These are phyloP conservation scores for Lycium barbarum DNA, from an alignment of 257 asterid genomes.

Conservation along the genomic window DNA sequence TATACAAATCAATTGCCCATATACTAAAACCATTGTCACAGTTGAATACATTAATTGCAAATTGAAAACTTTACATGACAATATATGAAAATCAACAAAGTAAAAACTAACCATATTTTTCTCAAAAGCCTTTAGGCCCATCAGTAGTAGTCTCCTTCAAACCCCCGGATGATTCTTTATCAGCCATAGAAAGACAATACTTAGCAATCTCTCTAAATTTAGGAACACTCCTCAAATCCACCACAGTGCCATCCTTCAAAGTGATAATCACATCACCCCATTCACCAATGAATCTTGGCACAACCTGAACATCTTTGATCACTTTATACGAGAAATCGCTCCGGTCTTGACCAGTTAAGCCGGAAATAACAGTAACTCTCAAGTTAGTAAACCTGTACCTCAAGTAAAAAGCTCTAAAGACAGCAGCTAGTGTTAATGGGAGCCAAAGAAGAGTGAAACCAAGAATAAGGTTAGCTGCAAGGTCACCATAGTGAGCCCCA, in stretches of 20 bases:
- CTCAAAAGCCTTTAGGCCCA: slow-evolving; percentile 75
- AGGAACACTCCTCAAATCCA: slow-evolving; percentile 95
- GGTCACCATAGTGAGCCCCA: slow-evolving; percentile 99
- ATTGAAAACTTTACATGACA: neutral
- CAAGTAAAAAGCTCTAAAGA: slow-evolving; percentile 74
- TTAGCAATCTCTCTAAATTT: slow-evolving; percentile 95
- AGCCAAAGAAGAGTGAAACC: slow-evolving; percentile 97
- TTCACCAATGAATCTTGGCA: slow-evolving; percentile 92
- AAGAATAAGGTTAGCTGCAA: slow-evolving; percentile 78
- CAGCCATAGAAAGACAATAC: slow-evolving; percentile 80
- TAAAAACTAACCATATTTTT: neutral
- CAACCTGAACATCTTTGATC: slow-evolving; percentile 88
- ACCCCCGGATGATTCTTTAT: slow-evolving; percentile 44
- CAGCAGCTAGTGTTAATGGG: slow-evolving; percentile 86
- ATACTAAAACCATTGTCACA: neutral
- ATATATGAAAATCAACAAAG: neutral
- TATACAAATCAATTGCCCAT: neutral
- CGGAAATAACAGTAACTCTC: slow-evolving; percentile 90
- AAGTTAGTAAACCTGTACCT: slow-evolving; percentile 83
- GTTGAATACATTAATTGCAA: too few species aligned
- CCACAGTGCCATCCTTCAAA: slow-evolving; percentile 81
- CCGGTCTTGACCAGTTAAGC: slow-evolving; percentile 88
- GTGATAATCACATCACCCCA: slow-evolving; percentile 97
- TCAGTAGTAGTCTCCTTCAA: slow-evolving; percentile 43
- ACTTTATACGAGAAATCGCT: slow-evolving; percentile 85